Evolutionary conservation across 2,329 filamentous ascomycete genomes (phyloP).

Genomic region (Macrophomina tecta): DNA sequence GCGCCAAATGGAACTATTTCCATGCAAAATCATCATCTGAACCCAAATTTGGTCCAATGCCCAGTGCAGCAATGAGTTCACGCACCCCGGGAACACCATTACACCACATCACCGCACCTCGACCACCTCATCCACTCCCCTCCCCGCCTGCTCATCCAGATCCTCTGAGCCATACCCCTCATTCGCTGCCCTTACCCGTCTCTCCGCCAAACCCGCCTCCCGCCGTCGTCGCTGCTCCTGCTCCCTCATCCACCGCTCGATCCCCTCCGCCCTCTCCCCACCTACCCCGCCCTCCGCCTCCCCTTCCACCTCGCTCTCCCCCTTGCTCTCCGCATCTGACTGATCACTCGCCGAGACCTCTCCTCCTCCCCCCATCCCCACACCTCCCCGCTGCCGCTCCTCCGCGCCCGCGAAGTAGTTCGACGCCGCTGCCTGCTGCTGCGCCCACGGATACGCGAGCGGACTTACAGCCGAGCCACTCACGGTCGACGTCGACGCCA

Average conservation of each 20-base stretch:
- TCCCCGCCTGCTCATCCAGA: neutral
- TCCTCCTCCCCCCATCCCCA: neutral
- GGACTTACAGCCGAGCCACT: neutral
- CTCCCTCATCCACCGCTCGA: neutral
- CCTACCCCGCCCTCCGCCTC: neutral
- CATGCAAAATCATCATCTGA: too few species aligned
- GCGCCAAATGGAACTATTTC: too few species aligned
- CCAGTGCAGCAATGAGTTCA: neutral
- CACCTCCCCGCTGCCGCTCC: neutral
- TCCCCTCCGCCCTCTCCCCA: neutral
- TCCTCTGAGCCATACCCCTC: constrained; percentile 3
- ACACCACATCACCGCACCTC: neutral
- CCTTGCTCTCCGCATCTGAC: neutral
- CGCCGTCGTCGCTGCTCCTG: neutral
- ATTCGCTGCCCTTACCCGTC: neutral
- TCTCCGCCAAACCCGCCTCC: neutral
- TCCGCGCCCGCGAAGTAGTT: neutral
- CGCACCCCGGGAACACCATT: neutral
- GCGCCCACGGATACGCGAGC: neutral
- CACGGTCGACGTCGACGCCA: neutral
- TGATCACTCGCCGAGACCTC: neutral
- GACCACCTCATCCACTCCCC: neutral
- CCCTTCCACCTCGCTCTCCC: neutral
- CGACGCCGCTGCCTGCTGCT: neutral
- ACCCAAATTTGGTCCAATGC: neutral